Conservation (phyloP, 768 basidiomycete species). For the Crepidotus variabilis region DNA sequence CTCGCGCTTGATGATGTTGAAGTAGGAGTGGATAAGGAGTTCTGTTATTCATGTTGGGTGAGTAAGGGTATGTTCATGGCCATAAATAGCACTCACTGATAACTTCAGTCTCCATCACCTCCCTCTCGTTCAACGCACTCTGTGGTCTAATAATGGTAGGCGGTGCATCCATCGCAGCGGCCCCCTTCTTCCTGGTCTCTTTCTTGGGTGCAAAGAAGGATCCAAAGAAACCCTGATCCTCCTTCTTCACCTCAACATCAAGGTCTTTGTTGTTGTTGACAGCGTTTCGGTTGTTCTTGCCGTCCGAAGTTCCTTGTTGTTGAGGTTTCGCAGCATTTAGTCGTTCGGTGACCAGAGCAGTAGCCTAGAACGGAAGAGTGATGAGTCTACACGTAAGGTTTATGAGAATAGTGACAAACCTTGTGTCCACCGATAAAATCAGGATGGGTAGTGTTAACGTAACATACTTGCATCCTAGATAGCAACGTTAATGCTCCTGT, state of each 20-base stretch:
- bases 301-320: conserved; percentile 42
- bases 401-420: conserved; percentile 26
- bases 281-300: conserved; percentile 60
- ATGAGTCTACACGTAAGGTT: conserved; percentile 3
- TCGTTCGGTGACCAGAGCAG: conserved; percentile 81
- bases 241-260: conserved; percentile 85
- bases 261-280: conserved; percentile 94
- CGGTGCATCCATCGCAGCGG: conserved; percentile 59
- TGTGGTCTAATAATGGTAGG: conserved; percentile 88
- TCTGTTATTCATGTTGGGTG: conserved; percentile 41
- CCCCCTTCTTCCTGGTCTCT: conserved; percentile 56
- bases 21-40: conserved; percentile 93
- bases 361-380: conserved; percentile 50
- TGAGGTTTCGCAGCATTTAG: conserved; percentile 80
- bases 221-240: conserved; percentile 90
- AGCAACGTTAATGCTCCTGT: conserved; percentile 3
- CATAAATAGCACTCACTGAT: conserved; percentile 90
- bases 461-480: conserved; percentile 93
- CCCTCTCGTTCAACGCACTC: conserved; percentile 86
- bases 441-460: conserved; percentile 98
- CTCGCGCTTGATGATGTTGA: conserved; percentile 97
- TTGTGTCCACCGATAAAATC: conserved; percentile 98
- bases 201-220: conserved; percentile 83
- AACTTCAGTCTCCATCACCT: conserved; percentile 98
- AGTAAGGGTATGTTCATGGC: no score